Evolutionary conservation across 352 stramenopile genomes (phyloP), one percentile per base, ranked within the genome.

Genomic region (Phytophthora litchii): DNA sequence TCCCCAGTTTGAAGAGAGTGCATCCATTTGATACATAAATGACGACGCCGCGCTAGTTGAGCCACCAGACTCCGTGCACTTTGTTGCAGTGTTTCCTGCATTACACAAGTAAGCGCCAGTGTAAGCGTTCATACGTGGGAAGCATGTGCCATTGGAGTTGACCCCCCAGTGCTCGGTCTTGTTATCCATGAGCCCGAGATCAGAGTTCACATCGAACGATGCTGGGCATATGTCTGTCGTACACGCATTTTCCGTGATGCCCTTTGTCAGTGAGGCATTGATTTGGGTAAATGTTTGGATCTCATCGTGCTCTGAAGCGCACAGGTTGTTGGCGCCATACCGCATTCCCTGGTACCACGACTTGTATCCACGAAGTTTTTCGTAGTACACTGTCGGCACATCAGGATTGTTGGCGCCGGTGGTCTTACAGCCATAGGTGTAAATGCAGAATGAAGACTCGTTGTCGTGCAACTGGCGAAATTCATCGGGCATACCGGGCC

Each of bases 1-100:
- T 10, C 81, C 78, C 69, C 89, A 94, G 56, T 97, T 96, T 17
- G 87, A 80, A n/a, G 90, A 97, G 12, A 98, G 88, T 2, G 93
- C 94, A 71, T 99, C 95, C 55, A 97, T 94, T 64, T 70, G 61
- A 52, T 85, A 71, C 21, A 47, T 59, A 35, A 68, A 67, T 13
- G 5, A 78, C 43, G 62, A 78, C 34, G 37, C 66, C 12, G 62
- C 58, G 27, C 44, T 65, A 0, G 49, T 71, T 4, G 52, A 76
- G 11, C 50, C 74, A 29, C 47, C 67, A 20, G 38, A 74, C 23
- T 64, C 59, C 40, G 40, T 40, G 31, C 71, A 74, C 8, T 74
- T 38, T 9, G 25, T 16, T 10, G 9, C 38, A 14, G 23, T 60
- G 21, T 85, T 78, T 54, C 76, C 74, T 0, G 62, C 59, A 55